A percentile compares a stretch with the other conserved stretches of the same genome.
These are phyloP conservation scores for Dinochytrium kinnereticum DNA, from an alignment of 371 early-diverging fungal species.

Conservation along the genomic window DNA sequence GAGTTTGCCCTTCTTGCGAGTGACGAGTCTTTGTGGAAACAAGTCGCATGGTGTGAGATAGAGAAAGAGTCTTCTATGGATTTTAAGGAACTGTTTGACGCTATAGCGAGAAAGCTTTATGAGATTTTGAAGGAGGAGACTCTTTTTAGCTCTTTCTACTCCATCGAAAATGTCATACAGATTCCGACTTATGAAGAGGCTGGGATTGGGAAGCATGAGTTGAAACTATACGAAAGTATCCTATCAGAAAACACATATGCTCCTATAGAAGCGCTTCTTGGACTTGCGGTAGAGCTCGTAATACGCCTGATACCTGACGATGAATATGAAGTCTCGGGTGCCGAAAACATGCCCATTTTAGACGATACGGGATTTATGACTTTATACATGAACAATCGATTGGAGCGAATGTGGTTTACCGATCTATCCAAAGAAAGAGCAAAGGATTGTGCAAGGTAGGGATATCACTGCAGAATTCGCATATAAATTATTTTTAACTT, in stretches of 20 bases:
- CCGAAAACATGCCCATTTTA: not conserved
- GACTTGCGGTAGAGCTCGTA: conserved; percentile 41
- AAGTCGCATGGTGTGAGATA: conserved; percentile 31
- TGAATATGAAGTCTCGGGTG: conserved; percentile 9
- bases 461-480: no score
- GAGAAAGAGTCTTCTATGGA: not conserved
- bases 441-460: not conserved
- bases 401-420: conserved; percentile 14
- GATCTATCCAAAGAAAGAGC: not conserved
- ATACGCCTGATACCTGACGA: not conserved
- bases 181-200: conserved; percentile 37
- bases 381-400: conserved; percentile 15
- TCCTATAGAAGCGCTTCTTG: conserved; percentile 35
- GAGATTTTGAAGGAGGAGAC: conserved; percentile 31
- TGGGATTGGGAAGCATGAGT: conserved; percentile 2
- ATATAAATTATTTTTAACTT: not conserved
- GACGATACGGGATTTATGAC: conserved; percentile 27
- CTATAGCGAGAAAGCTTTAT: conserved; percentile 42
- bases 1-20: not conserved
- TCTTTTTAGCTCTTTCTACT: conserved; percentile 38
- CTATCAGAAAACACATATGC: conserved; percentile 11
- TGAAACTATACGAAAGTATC: conserved; percentile 23
- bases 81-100: conserved; percentile 44
- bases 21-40: conserved; percentile 43
- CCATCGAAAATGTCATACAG: conserved; percentile 27